Percentiles rank a stretch among this genome's conserved stretches.
Conservation (phyloP, 768 basidiomycete species). For the Piloderma croceum region DNA sequence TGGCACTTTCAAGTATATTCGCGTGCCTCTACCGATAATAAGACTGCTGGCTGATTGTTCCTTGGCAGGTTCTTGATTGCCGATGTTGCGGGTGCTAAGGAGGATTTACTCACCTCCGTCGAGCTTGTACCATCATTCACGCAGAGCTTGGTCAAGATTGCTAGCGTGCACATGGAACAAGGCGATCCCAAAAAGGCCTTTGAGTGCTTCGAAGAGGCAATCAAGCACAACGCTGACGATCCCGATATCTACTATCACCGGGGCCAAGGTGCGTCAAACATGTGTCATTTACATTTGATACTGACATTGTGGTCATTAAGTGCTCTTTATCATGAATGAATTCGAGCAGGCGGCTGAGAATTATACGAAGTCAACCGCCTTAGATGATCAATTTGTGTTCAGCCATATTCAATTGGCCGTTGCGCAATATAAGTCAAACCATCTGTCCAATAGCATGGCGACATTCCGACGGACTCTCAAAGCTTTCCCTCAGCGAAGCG, state of each 20-base stretch:
- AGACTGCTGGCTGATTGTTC: neutral
- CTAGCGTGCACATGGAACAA: constrained; percentile 96
- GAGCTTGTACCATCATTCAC: constrained; percentile 62
- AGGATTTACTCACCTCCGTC: constrained; percentile 75
- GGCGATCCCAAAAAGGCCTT: constrained; percentile 77
- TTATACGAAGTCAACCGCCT: constrained; percentile 82
- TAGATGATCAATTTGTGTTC: constrained; percentile 90
- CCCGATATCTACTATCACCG: constrained; percentile 98
- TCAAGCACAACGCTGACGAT: constrained; percentile 74
- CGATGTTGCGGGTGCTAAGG: constrained; percentile 76
- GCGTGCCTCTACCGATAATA: neutral
- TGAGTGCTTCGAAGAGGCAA: constrained; percentile 86
- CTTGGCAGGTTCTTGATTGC: constrained; percentile 74
- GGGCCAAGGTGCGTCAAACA: constrained; percentile 67
- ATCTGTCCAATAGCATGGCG: constrained; percentile 77
- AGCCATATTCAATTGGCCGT: constrained; percentile 96
- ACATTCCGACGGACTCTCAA: constrained; percentile 83
- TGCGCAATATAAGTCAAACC: constrained; percentile 88
- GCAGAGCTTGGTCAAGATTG: constrained; percentile 93
- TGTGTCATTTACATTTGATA: neutral
- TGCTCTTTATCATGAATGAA: constrained; percentile 92
- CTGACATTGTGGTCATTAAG: constrained; percentile 31
- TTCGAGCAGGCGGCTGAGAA: constrained; percentile 82
- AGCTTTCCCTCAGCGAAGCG: constrained; percentile 80
- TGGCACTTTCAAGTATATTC: constrained; percentile 87